Evolutionary conservation across 1,284 basidiomycete species (phyloP), one percentile per base, ranked within the genome.

Genomic region (Uromyces viciae-fabae): DNA sequence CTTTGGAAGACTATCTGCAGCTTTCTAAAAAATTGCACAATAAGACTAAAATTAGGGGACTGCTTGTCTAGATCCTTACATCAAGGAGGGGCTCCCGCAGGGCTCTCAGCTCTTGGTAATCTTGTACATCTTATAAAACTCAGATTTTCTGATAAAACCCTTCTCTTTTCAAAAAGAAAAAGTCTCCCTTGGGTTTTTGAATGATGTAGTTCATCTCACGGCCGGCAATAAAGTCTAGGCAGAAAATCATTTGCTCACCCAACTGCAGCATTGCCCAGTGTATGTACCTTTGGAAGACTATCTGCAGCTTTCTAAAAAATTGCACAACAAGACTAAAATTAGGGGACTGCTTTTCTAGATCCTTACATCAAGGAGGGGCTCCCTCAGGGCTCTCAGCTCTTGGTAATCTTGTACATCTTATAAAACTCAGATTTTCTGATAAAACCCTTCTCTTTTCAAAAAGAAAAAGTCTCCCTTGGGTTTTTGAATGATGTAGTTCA

Each of bases 61-160:
- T 69, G 43, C 22, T 3, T 43, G 2, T 69, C 66, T 7, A 22
- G n/a, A 22, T 28, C 14, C 4, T 69, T 69, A 40, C 40, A 40
- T 69, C 3, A 11, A 22, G 7, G 33, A 73, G 15, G 69, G 69
- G 3, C 69, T 73, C 25, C 69, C 43, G 17, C 69, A 73, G 36
- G 69, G 69, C 7, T 73, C n/a, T 46, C 25, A 40, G 42, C 33
- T 73, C 19, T 73, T 46, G 19, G 42, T 52, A 3, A 46, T 73
- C 46, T 46, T 52, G 3, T 73, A 73, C 9, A 73, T 73, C 40
- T 31, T 73, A n/a, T 73, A 73, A 22, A 73, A 73, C 46, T 73
- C 69, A 46, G 46, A 49, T 22, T 22, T 49, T 11, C 22, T 49
- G 46, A 49, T 49, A 11, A 11, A 11, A 11, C 11, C 11, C 22